These are phyloP conservation scores for Calamus simplicifolius DNA, from an alignment of 176 grass and related monocot genomes.

Conservation along the genomic window DNA sequence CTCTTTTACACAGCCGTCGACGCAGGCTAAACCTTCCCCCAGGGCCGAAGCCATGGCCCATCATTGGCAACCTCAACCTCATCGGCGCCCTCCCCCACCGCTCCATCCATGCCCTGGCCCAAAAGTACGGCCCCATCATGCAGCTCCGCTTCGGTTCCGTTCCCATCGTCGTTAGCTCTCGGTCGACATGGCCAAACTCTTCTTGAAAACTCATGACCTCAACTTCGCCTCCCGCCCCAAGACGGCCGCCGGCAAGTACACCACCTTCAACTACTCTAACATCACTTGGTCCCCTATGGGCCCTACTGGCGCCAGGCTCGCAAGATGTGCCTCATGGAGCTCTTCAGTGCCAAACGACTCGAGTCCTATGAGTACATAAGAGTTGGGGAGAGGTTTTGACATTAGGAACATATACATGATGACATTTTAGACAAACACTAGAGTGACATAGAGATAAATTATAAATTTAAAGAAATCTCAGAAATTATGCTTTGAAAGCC, in stretches of 20 bases:
- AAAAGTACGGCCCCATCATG: constrained; percentile 45
- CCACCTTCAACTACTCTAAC: constrained; percentile 66
- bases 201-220: constrained; percentile 67
- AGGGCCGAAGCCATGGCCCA: constrained; percentile 46
- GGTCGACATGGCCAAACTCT: constrained; percentile 52
- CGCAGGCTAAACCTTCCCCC: constrained; percentile 55
- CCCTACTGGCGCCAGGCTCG: constrained; percentile 65
- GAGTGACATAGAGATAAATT: too few relatives aligned
- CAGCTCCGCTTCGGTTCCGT: constrained; percentile 50
- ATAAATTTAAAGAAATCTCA: too few relatives aligned
- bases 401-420: too few relatives aligned
- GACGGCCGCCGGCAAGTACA: constrained; percentile 56
- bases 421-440: too few relatives aligned
- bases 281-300: constrained; percentile 79
- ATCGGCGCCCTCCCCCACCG: constrained; percentile 55
- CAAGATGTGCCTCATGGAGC: constrained; percentile 79
- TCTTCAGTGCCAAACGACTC: constrained; percentile 68
- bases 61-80: constrained; percentile 76
- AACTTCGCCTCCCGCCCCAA: constrained; percentile 60
- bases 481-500: too few relatives aligned
- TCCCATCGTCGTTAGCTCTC: constrained; percentile 64
- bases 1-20: constrained; percentile 10
- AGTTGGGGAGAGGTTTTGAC: constrained; percentile 29
- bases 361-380: constrained; percentile 75
- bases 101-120: constrained; percentile 56